Percentiles rank a stretch among this genome's conserved stretches.
phyloP scores from a whole-genome alignment of 1,139 yeast genomes.

The Wickerhamomyces sp. region DNA sequence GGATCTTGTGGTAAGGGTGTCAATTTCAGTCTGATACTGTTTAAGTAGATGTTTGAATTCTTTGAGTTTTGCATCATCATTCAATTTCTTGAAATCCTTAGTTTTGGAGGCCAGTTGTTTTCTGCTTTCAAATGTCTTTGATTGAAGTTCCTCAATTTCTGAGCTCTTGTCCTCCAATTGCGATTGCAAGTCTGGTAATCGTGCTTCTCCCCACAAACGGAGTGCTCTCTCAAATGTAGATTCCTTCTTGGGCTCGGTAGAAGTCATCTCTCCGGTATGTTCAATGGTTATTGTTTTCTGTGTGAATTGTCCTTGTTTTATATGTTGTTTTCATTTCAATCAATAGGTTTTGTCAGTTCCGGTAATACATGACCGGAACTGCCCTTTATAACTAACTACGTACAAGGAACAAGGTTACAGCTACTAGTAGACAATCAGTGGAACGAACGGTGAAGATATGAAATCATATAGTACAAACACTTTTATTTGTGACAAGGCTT shows the following conservation, averaged over 20 bases:
- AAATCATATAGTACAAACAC: neutral
- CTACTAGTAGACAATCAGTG: too few relatives aligned
- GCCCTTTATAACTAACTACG: too few relatives aligned
- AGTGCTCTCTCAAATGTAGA: conserved; percentile 53
- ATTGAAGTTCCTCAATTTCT: conserved; percentile 67
- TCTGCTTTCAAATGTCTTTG: conserved; percentile 59
- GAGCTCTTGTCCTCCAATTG: conserved; percentile 72
- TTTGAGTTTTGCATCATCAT: conserved; percentile 57
- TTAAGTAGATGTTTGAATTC: conserved; percentile 69
- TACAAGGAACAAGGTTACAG: too few relatives aligned
- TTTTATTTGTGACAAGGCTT: neutral
- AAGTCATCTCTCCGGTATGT: neutral
- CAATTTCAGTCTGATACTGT: conserved; percentile 85
- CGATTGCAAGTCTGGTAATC: conserved; percentile 62
- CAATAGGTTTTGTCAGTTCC: too few relatives aligned
- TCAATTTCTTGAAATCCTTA: conserved; percentile 71
- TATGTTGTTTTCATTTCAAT: too few relatives aligned
- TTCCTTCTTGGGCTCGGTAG: neutral
- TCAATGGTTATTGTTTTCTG: neutral
- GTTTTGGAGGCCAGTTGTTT: conserved; percentile 77
- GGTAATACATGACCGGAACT: too few relatives aligned
- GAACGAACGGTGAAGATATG: too few relatives aligned
- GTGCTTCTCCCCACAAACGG: conserved; percentile 72
- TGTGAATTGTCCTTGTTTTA: too few relatives aligned
- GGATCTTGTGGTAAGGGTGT: conserved; percentile 70